These are phyloP conservation scores for Ustulina deusta DNA, from an alignment of 2,329 filamentous ascomycete species.

Conservation along the genomic window DNA sequence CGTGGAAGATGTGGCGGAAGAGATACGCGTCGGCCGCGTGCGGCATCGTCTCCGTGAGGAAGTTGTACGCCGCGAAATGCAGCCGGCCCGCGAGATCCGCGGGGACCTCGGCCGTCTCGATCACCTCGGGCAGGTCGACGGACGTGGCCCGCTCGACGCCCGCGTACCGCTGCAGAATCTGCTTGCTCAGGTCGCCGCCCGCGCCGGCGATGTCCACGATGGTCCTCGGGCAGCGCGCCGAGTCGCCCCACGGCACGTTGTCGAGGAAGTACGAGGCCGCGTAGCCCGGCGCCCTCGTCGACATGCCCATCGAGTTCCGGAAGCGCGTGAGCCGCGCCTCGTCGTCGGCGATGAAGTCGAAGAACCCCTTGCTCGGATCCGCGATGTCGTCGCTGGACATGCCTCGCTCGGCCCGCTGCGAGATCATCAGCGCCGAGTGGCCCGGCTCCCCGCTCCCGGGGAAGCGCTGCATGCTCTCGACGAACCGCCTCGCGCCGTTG, in stretches of 20 bases:
- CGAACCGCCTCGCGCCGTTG: conserved; percentile 36
- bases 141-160: conserved; percentile 40
- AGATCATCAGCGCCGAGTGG: conserved; percentile 43
- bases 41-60: conserved; percentile 41
- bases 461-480: conserved; percentile 42
- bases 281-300: conserved; percentile 40
- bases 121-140: conserved; percentile 47
- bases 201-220: conserved; percentile 48
- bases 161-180: conserved; percentile 39
- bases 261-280: conserved; percentile 43
- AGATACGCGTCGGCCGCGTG: conserved; percentile 44
- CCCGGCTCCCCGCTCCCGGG: conserved; percentile 46
- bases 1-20: conserved; percentile 52
- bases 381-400: conserved; percentile 29
- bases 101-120: conserved; percentile 41
- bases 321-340: conserved; percentile 42
- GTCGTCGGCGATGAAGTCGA: conserved; percentile 46
- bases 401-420: conserved; percentile 32
- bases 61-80: conserved; percentile 44
- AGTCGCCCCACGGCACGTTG: conserved; percentile 44
- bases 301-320: conserved; percentile 45
- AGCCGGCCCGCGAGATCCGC: conserved; percentile 42
- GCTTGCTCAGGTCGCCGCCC: conserved; percentile 43
- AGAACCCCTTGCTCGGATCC: conserved; percentile 44
- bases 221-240: conserved; percentile 38